Evolutionary conservation across 495 filamentous ascomycete species (phyloP).

Genomic region (Achaetomiella virescens): DNA sequence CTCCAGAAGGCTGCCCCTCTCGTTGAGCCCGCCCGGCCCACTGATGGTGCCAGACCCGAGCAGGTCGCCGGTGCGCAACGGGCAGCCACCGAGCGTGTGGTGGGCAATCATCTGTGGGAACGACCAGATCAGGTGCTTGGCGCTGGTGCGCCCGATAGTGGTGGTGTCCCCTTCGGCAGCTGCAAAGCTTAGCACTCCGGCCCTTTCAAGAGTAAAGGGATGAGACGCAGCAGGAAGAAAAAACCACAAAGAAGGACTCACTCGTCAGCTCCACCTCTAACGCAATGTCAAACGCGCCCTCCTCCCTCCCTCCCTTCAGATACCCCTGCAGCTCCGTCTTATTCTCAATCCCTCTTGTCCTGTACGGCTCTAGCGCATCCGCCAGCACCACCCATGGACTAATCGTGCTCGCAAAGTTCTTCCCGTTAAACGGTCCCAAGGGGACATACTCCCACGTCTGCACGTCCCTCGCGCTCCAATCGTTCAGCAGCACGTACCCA

Average conservation of each 20-base stretch:
- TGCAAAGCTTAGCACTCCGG: constrained; percentile 14
- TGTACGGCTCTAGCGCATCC: constrained; percentile 72
- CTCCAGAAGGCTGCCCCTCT: constrained; percentile 75
- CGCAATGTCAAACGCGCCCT: constrained; percentile 66
- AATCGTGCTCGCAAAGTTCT: constrained; percentile 90
- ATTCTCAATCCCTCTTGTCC: constrained; percentile 53
- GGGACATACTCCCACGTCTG: constrained; percentile 88
- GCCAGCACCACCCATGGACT: constrained; percentile 83
- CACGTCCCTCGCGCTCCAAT: constrained; percentile 90
- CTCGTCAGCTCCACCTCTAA: constrained; percentile 69
- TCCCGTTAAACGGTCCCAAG: constrained; percentile 80
- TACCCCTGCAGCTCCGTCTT: constrained; percentile 61
- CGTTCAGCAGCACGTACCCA: constrained; percentile 85
- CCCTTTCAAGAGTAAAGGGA: background rate
- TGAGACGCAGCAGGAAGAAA: background rate
- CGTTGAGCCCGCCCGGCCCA: constrained; percentile 50
- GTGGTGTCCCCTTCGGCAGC: constrained; percentile 57
- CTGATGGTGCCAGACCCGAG: constrained; percentile 88
- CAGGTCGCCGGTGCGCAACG: constrained; percentile 73
- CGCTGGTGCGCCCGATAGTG: constrained; percentile 57
- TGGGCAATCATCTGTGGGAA: constrained; percentile 95
- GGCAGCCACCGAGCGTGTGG: constrained; percentile 81
- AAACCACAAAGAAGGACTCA: too few relatives aligned
- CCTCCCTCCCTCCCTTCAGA: constrained; percentile 55
- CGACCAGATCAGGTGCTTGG: constrained; percentile 75